phyloP scores from a whole-genome alignment of 2,329 filamentous ascomycete genomes.

The Trichoderma koningiopsis region DNA sequence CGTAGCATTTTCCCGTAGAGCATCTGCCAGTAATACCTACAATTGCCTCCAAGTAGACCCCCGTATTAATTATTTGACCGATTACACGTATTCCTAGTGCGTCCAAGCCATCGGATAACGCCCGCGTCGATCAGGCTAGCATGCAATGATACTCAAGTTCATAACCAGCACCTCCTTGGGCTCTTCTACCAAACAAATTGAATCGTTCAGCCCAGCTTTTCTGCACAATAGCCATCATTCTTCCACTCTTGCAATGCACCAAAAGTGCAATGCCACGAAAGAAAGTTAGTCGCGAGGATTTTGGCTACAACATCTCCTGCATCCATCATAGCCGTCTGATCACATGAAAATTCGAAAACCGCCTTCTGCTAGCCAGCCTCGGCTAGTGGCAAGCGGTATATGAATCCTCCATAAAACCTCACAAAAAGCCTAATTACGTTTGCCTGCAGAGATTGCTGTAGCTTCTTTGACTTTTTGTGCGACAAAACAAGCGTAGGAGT shows the following conservation, averaged over 20 bases:
- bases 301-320: no score
- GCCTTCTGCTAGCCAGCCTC: background rate
- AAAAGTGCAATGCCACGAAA: background rate
- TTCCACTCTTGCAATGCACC: background rate
- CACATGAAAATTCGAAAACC: background rate
- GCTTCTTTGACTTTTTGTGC: background rate
- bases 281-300: no score
- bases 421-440: background rate
- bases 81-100: background rate
- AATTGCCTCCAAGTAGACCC: background rate
- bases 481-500: background rate
- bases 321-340: background rate
- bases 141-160: background rate
- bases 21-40: background rate
- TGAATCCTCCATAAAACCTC: background rate
- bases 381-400: background rate
- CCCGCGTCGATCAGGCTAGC: background rate
- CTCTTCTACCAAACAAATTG: background rate
- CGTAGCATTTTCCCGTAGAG: background rate
- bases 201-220: background rate
- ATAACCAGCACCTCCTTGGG: background rate
- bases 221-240: background rate
- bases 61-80: background rate
- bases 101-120: background rate
- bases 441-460: background rate